Evolutionary conservation across 2,329 filamentous ascomycete species (phyloP), one percentile per base, ranked within the genome.

Genomic region (Chaetothyriales sp.): DNA sequence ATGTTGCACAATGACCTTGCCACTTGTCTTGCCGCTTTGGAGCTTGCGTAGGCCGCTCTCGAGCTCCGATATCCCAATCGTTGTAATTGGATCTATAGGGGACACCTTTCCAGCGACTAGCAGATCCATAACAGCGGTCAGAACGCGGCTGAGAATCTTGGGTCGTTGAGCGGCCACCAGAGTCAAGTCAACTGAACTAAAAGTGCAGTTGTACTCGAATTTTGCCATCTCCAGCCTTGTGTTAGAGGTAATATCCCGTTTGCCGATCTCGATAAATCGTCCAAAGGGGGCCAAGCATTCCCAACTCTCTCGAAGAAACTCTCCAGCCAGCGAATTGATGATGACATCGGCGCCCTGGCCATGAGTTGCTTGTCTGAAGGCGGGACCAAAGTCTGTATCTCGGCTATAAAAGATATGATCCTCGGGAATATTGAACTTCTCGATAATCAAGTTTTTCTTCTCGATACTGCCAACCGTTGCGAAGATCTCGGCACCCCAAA

Each of bases 251-350:
- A 73, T 60, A 45, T 74, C 70, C 5, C 65, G 60, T 54, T 69
- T 70, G 5, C 70, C 70, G n/a, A 75, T 67, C 49, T 75, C 71
- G 0, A 75, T 51, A 60, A 76, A 68, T 2, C 59, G 64, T 0
- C 71, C 73, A 46, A 68, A 71, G 1, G 59, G 55, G 39, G 50
- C 53, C 7, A 60, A 47, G 32, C 53, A 57, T 6, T 51, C 45
- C 52, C 51, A 60, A 6, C 50, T 55, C 20, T 49, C 62, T 43
- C 61, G 58, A 1, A 65, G 51, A 1, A 62, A 46, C 18, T 60
- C 56, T 4, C 62, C 63, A 3, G 62, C 57, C 0, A 63, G 48
- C 0, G 61, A 63, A 22, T 63, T 64, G 3, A 64, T 44, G 8
- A 59, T 50, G 3, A 58, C 53, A 48, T 60, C 53, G 45, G 59